Evolutionary conservation across 2,329 filamentous ascomycete species (phyloP), one percentile per base, ranked within the genome.

Genomic region (Colletotrichum tanaceti): DNA sequence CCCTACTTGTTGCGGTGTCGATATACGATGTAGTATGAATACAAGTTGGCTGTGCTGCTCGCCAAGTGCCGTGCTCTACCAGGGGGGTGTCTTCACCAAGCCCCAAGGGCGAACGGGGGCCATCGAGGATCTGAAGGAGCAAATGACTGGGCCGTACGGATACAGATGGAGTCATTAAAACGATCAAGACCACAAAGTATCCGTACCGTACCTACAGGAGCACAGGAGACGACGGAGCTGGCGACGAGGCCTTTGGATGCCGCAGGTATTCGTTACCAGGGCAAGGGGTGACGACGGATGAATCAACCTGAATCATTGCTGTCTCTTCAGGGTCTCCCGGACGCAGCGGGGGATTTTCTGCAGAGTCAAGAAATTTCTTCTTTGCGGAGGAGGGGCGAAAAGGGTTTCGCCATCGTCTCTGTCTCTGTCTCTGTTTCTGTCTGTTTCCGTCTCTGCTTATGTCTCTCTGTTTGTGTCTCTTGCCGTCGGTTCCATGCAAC

Each of bases 271-370:
- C 28, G 28, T 28, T 28, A 28, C 28, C 28, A 55, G 55, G 65
- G 65, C 65, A 50, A 57, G 32, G 1, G 46, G n/a, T 65, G 65
- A 60, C 44, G 47, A 49, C 41, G 49, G 11, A 41, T 57, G 62
- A 65, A 50, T 68, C 62, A 60, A 55, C 32, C 35, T 68, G 62
- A 55, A 57, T 68, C 62, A 65, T 46, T 43, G 14, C 32, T 4
- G 55, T 47, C 44, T 41, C 38, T 41, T 54, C 41, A 52, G 20
- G 32, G 52, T 28, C 39, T 44, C 44, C 14, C 54, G 55, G 65
- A 44, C 35, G 16, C n/a, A 38, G 32, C 50, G 55, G 65, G 49
- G 24, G 55, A 50, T 43, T 22, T n/a, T 38, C 54, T 13, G 44
- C 44, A 14, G 44, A 50, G 24, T 53, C 10, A n/a, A 20, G n/a